Base-by-base conservation (phyloP, 768 basidiomycete genomes). In the Dictyophora rubrovolvata region DNA sequence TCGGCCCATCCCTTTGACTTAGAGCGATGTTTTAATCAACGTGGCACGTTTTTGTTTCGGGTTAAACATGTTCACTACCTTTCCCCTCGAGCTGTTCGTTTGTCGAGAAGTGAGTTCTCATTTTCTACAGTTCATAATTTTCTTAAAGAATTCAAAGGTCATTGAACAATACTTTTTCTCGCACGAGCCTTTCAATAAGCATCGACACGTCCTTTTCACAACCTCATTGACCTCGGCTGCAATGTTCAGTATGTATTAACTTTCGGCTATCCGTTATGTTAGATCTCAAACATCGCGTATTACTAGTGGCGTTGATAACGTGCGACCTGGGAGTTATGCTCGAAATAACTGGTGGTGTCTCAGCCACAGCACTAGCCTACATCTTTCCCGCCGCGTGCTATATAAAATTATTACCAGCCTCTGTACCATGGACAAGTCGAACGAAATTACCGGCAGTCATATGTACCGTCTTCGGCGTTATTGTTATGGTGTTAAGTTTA, bases 251-350 rank as follows among this genome's bases (percentile, higher is more conserved):
- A 68, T 63, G 83, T 73, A 28, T 42, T 60, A 16, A 20, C 8
- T 36, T 61, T 36, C 18, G 22, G n/a, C 16, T 22, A 51, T 20
- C 20, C 28, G 21, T 48, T 36, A 36, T 20, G 20, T n/a, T 47
- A 21, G 48, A 12, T 28, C 6, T 34, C 1, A 46, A 23, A 48
- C 22, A 51, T 14, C 18, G 18, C 42, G 16, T 28, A 20, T 16
- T n/a, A 11, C 14, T 67, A 94, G 93, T 96, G 60, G 83, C 95
- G 5, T 77, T 97, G 56, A 78, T 93, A 59, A 97, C 95, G 1
- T 96, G 93, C 68, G 95, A 99, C 70, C 80, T 99, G 14, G 96
- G 96, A n/a, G 87, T 97, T 49, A 96, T 95, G 74, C 85, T 99
- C 42, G 96, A 99, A 74, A 88, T 99, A 48, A 94, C 93, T 0